These are phyloP conservation scores for Dysphania ambrosioides DNA, from an alignment of 148 eudicot genomes.

Conservation along the genomic window DNA sequence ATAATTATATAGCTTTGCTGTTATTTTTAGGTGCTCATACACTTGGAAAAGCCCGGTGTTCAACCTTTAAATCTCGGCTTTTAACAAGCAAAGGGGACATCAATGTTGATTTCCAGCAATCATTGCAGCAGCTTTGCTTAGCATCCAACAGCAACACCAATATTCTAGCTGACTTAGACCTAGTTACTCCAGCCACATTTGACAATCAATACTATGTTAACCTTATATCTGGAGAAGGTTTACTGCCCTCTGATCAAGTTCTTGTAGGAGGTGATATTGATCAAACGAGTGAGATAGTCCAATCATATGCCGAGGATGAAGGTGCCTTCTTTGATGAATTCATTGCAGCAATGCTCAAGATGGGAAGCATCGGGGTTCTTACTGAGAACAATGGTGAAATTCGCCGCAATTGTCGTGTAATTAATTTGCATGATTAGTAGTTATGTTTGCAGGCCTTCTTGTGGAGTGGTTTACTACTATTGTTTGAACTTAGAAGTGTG, in stretches of 20 bases:
- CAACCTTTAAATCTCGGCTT: conserved; percentile 59
- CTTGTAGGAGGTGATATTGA: conserved; percentile 36
- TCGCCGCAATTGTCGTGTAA: conserved; percentile 52
- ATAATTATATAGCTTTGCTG: not conserved
- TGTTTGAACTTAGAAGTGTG: not conserved
- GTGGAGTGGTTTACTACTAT: not conserved
- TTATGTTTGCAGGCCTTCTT: not conserved
- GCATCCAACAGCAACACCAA: conserved; percentile 23
- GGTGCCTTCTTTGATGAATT: conserved; percentile 57
- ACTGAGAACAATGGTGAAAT: conserved; percentile 50
- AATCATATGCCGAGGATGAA: conserved; percentile 42
- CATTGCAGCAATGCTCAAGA: conserved; percentile 53
- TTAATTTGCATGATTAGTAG: not conserved
- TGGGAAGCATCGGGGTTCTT: conserved; percentile 52
- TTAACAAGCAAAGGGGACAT: conserved; percentile 34
- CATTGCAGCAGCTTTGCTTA: conserved; percentile 59
- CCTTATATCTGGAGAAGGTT: conserved; percentile 66
- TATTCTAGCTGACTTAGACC: conserved; percentile 54
- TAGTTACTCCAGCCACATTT: conserved; percentile 57
- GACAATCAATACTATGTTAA: conserved; percentile 80
- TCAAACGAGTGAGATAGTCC: conserved; percentile 38
- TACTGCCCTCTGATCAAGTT: conserved; percentile 67
- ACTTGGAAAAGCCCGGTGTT: conserved; percentile 82
- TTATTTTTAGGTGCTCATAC: conserved; percentile 87
- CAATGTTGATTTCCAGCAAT: conserved; percentile 44